Evolutionary conservation across 177 flowering plant genomes (phyloP).

Genomic region (Tripterygium wilfordii): DNA sequence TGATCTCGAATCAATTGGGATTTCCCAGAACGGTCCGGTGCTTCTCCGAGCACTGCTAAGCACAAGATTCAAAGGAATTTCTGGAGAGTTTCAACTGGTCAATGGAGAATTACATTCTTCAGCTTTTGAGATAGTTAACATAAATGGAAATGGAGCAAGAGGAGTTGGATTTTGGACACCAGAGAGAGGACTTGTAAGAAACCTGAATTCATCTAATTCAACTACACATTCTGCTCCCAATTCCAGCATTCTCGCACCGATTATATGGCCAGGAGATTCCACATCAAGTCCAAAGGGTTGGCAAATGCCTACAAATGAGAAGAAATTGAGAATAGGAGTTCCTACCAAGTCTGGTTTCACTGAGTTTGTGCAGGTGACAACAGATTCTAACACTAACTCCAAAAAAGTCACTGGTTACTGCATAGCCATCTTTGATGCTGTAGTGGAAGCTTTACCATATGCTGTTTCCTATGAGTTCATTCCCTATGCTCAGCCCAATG

Average conservation of each 20-base stretch:
- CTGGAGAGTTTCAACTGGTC: constrained; percentile 19
- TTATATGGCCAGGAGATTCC: constrained; percentile 23
- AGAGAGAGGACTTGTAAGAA: constrained; percentile 1
- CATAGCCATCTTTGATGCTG: constrained; percentile 5
- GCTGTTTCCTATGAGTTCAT: constrained; percentile 6
- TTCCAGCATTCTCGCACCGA: not conserved
- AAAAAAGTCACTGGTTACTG: constrained; percentile 3
- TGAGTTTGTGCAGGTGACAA: constrained; percentile 34
- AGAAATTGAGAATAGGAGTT: constrained; percentile 3
- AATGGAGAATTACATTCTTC: constrained; percentile 21
- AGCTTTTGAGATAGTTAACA: constrained; percentile 22
- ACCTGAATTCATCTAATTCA: not conserved
- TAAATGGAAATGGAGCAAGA: constrained; percentile 11
- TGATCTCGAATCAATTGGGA: constrained; percentile 21
- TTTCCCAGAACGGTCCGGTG: constrained; percentile 20
- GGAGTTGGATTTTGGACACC: constrained; percentile 13
- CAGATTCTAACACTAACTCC: not conserved
- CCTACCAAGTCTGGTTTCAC: constrained; percentile 3
- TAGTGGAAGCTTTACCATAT: not conserved
- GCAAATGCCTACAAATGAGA: constrained; percentile 9
- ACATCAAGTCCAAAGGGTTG: constrained; percentile 10
- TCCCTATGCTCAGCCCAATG: not conserved
- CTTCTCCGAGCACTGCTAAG: constrained; percentile 9
- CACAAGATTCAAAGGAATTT: constrained; percentile 23
- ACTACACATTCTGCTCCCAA: not conserved